phyloP scores from a whole-genome alignment of 352 stramenopile genomes.

The Phytophthora boehmeriae region DNA sequence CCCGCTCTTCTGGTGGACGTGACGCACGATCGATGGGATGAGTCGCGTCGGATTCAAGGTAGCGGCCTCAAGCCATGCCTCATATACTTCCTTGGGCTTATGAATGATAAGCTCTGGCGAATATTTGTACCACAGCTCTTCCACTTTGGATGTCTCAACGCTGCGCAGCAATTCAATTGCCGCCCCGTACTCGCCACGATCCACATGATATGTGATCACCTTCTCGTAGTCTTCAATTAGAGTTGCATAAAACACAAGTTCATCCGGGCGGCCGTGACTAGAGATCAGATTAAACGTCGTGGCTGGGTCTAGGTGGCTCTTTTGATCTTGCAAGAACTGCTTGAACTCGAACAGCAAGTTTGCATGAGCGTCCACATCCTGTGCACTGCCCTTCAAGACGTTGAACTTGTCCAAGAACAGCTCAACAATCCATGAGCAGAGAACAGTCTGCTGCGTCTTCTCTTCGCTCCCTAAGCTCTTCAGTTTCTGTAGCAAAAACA shows the following conservation, averaged over 20 bases:
- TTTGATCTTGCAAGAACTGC: constrained; percentile 91
- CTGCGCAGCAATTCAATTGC: constrained; percentile 90
- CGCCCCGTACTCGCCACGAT: constrained; percentile 88
- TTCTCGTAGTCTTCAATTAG: constrained; percentile 95
- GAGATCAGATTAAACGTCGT: constrained; percentile 93
- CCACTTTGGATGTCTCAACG: constrained; percentile 90
- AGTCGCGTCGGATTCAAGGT: constrained; percentile 91
- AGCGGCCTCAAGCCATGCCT: constrained; percentile 91
- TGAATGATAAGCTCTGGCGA: constrained; percentile 92
- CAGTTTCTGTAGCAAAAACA: constrained; percentile 91
- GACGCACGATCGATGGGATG: constrained; percentile 92
- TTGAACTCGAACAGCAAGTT: constrained; percentile 92
- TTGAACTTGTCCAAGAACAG: constrained; percentile 94
- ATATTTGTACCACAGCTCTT: constrained; percentile 96
- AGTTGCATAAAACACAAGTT: constrained; percentile 92
- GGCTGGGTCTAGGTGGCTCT: constrained; percentile 83
- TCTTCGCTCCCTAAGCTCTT: constrained; percentile 78
- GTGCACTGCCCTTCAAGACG: constrained; percentile 76
- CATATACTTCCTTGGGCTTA: constrained; percentile 91
- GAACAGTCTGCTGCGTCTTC: constrained; percentile 92
- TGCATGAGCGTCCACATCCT: constrained; percentile 86
- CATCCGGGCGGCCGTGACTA: constrained; percentile 91
- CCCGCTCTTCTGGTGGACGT: constrained; percentile 80
- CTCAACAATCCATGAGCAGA: constrained; percentile 94
- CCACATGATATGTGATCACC: constrained; percentile 92